A percentile compares a stretch with the other conserved stretches of the same genome.
Evolutionary conservation across 1,284 basidiomycete genomes (phyloP).

Genomic region (Sanghuangporus weigelae): DNA sequence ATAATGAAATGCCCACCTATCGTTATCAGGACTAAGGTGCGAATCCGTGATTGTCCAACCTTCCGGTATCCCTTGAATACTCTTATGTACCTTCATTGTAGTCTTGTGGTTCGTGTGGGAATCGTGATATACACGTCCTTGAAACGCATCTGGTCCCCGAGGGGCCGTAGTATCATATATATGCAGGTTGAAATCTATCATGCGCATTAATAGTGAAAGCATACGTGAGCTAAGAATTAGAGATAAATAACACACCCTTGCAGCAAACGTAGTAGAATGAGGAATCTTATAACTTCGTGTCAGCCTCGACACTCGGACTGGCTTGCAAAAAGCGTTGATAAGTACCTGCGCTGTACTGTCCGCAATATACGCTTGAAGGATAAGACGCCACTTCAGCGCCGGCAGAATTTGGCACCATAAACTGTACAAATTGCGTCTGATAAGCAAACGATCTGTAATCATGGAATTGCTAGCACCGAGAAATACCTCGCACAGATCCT

Average conservation of each 20-base stretch:
- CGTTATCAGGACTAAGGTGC: constrained; percentile 87
- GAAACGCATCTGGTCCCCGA: constrained; percentile 23
- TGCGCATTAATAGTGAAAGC: neutral
- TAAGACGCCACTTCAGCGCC: constrained; percentile 87
- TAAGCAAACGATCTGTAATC: neutral
- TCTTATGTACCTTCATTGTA: constrained; percentile 73
- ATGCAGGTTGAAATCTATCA: constrained; percentile 78
- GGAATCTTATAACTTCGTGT: constrained; percentile 45
- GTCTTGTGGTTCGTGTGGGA: constrained; percentile 43
- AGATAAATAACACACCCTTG: constrained; percentile 46
- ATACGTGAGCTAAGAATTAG: neutral
- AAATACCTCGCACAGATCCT: constrained; percentile 47
- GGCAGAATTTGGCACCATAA: constrained; percentile 78
- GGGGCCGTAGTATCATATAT: constrained; percentile 77
- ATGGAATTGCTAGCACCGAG: neutral
- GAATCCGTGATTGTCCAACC: constrained; percentile 95
- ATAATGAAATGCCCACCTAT: constrained; percentile 49
- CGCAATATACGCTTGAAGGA: constrained; percentile 82
- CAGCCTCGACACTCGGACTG: neutral
- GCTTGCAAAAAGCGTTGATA: constrained; percentile 22
- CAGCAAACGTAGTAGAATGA: constrained; percentile 80
- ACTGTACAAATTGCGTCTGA: constrained; percentile 33
- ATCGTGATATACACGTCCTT: constrained; percentile 18
- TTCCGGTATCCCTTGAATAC: constrained; percentile 70
- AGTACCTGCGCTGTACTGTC: constrained; percentile 80